Percentiles rank a stretch among this genome's conserved stretches.
phyloP scores from a whole-genome alignment of 2,329 filamentous ascomycete species.

The Hymenoscyphus albidus region DNA sequence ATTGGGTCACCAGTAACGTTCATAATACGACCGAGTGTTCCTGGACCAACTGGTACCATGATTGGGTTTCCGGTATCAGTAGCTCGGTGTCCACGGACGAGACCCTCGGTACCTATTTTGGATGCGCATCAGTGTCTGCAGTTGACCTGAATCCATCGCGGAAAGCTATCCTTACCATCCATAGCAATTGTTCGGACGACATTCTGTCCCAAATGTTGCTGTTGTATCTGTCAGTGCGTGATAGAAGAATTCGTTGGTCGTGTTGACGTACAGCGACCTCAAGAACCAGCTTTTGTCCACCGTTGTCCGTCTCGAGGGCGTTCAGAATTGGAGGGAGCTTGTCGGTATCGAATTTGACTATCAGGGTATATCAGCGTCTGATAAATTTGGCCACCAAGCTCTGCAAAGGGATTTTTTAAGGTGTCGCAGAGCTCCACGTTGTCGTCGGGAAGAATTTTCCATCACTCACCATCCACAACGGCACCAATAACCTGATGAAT shows the following conservation, averaged over 20 bases:
- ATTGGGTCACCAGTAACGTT: slow-evolving; percentile 99
- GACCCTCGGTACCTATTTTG: slow-evolving; percentile 89
- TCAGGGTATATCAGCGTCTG: slow-evolving; percentile 36
- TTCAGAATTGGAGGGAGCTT: slow-evolving; percentile 97
- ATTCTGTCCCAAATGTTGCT: slow-evolving; percentile 99
- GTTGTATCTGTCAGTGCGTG: slow-evolving; percentile 39
- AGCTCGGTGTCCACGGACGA: slow-evolving; percentile 84
- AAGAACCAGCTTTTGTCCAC: slow-evolving; percentile 88
- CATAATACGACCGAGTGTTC: slow-evolving; percentile 97
- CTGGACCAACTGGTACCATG: slow-evolving; percentile 90
- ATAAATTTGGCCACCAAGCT: slow-evolving; percentile 19
- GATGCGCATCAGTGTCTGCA: slow-evolving; percentile 25
- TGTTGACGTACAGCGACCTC: slow-evolving; percentile 80
- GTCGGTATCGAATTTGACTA: slow-evolving; percentile 95
- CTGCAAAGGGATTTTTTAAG: slow-evolving; percentile 11
- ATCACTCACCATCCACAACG: slow-evolving; percentile 85
- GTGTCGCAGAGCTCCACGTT: slow-evolving; percentile 26
- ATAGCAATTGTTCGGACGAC: slow-evolving; percentile 99
- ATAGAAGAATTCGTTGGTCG: slow-evolving; percentile 18
- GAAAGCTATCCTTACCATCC: slow-evolving; percentile 69
- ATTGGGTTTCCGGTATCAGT: slow-evolving; percentile 91
- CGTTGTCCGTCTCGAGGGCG: slow-evolving; percentile 87
- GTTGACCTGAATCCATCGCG: slow-evolving; percentile 10
- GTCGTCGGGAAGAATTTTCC: slow-evolving; percentile 39
- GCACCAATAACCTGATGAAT: slow-evolving; percentile 92